phyloP scores from a whole-genome alignment of 1,284 basidiomycete species.

The Fomitopsis schrenkii region DNA sequence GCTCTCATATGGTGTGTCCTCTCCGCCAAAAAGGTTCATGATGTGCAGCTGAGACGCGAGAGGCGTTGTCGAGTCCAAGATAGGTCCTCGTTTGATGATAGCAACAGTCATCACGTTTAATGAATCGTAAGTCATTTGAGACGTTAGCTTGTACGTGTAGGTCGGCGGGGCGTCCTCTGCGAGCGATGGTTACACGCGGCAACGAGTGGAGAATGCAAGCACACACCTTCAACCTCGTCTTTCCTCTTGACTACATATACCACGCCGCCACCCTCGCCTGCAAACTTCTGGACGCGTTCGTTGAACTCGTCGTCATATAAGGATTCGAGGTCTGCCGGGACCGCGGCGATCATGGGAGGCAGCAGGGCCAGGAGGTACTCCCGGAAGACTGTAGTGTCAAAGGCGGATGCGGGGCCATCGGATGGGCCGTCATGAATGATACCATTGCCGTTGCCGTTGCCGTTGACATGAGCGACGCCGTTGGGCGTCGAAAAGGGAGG shows the following conservation, averaged over 20 bases:
- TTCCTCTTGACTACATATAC: constrained; percentile 77
- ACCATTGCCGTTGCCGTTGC: constrained; percentile 22
- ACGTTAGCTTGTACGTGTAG: constrained; percentile 68
- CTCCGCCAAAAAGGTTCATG: constrained; percentile 88
- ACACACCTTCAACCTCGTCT: constrained; percentile 66
- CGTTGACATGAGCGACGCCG: constrained; percentile 18
- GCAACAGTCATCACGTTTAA: constrained; percentile 86
- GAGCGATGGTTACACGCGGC: constrained; percentile 8
- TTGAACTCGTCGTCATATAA: constrained; percentile 75
- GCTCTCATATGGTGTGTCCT: constrained; percentile 92
- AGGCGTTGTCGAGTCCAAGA: constrained; percentile 75
- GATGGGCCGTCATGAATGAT: constrained; percentile 19
- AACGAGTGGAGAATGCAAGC: not conserved
- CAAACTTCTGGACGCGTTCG: constrained; percentile 70
- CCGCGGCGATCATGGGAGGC: constrained; percentile 71
- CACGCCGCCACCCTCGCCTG: constrained; percentile 64
- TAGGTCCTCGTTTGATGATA: constrained; percentile 88
- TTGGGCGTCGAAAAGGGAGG: constrained; percentile 10
- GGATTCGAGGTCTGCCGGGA: constrained; percentile 56
- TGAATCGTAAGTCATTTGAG: constrained; percentile 77
- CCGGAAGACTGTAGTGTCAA: constrained; percentile 61
- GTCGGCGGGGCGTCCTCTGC: constrained; percentile 58
- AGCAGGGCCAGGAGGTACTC: constrained; percentile 67
- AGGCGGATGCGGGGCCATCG: constrained; percentile 30
- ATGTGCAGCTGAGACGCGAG: constrained; percentile 89